These are phyloP conservation scores for Dipodascopsis uninucleata DNA, from an alignment of 805 yeast species.

Conservation along the genomic window DNA sequence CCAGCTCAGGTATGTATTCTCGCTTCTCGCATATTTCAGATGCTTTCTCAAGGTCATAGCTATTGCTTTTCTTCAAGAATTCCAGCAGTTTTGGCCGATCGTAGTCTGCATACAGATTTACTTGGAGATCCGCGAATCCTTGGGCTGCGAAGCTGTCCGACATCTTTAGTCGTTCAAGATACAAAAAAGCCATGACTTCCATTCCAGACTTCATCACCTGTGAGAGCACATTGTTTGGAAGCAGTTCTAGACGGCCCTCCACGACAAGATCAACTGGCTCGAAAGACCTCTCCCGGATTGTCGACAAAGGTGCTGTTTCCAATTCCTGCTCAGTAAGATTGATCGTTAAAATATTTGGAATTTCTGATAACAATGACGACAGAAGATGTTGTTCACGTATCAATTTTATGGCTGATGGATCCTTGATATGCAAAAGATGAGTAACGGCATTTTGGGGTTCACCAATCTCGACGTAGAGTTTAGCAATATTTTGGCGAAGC, in stretches of 20 bases:
- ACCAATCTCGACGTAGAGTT: conserved; percentile 53
- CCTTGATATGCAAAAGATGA: conserved; percentile 57
- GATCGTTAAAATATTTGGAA: conserved; percentile 39
- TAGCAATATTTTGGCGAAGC: conserved; percentile 23
- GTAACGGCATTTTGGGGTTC: conserved; percentile 62
- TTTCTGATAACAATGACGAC: conserved; percentile 19
- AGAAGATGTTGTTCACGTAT: conserved; percentile 58
- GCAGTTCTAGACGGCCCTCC: conserved; percentile 60
- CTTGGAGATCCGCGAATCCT: conserved; percentile 63
- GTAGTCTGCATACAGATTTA: conserved; percentile 61
- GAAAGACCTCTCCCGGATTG: conserved; percentile 41
- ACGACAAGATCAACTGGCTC: conserved; percentile 55
- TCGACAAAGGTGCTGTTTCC: conserved; percentile 41
- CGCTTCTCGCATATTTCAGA: conserved; percentile 58
- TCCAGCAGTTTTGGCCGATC: conserved; percentile 53
- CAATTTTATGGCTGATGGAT: conserved; percentile 53
- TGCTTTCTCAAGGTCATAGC: conserved; percentile 64
- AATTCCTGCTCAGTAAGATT: conserved; percentile 41
- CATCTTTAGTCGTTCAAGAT: conserved; percentile 55
- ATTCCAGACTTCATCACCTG: conserved; percentile 29
- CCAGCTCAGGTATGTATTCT: conserved; percentile 63
- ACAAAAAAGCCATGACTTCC: conserved; percentile 56
- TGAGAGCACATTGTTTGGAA: conserved; percentile 50
- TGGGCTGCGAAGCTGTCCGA: conserved; percentile 54
- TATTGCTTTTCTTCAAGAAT: conserved; percentile 54